phyloP scores from a whole-genome alignment of 2,329 filamentous ascomycete genomes.

The Teratosphaeria gauchensis region DNA sequence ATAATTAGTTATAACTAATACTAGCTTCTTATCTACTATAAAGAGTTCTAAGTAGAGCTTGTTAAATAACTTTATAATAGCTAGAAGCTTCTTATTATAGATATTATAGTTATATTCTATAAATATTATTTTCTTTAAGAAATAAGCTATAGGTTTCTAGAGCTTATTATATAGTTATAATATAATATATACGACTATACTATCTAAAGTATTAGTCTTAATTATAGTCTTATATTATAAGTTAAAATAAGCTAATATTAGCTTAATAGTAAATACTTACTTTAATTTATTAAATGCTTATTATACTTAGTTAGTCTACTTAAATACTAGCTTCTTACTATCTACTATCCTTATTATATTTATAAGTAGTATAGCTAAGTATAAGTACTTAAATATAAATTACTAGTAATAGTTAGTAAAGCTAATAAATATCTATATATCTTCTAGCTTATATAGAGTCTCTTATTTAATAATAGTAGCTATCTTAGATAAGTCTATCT shows the following conservation, averaged over 20 bases:
- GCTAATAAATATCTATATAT: not conserved
- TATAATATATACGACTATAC: not conserved
- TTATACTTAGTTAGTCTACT: not conserved
- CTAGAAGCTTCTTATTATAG: not conserved
- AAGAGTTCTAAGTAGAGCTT: not conserved
- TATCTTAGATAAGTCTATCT: not conserved
- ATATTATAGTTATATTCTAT: not conserved
- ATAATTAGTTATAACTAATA: not conserved
- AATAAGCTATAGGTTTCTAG: no score
- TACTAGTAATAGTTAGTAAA: no score
- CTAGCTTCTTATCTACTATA: not conserved
- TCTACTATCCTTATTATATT: not conserved
- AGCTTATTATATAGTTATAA: not conserved
- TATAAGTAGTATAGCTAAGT: not conserved
- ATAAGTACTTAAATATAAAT: not conserved
- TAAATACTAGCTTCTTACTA: not conserved
- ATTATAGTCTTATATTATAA: not conserved
- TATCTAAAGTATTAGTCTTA: not conserved
- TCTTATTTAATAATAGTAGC: not conserved
- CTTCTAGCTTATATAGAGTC: not conserved
- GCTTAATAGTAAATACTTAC: not conserved
- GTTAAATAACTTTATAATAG: not conserved
- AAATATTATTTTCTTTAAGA: not conserved
- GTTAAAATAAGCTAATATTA: not conserved
- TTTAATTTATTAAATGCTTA: not conserved